These are phyloP conservation scores for Saturnispora saitoi DNA, from an alignment of 805 yeast species.

Conservation along the genomic window DNA sequence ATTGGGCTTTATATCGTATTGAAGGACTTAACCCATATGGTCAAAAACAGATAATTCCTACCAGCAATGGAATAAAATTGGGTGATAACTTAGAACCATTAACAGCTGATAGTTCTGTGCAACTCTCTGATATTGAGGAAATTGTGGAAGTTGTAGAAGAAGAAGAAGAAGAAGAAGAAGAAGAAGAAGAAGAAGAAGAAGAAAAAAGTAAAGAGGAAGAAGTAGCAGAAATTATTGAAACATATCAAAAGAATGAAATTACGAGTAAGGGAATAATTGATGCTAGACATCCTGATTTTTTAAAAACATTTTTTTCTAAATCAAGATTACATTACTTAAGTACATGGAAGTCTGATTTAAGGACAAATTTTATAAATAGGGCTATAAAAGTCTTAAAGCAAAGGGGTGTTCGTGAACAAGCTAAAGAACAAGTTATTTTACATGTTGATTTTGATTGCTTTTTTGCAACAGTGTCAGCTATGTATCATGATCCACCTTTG, in stretches of 20 bases:
- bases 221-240: constrained; percentile 7
- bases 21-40: constrained; percentile 35
- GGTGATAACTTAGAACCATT: not conserved
- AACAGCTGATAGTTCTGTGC: constrained; percentile 5
- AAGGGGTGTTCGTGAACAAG: constrained; percentile 1
- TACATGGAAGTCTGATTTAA: constrained; percentile 71
- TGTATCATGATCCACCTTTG: constrained; percentile 40
- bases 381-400: constrained; percentile 29
- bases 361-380: constrained; percentile 46
- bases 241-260: not conserved
- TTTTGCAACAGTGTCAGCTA: constrained; percentile 78
- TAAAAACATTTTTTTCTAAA: constrained; percentile 61
- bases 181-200: constrained; percentile 8
- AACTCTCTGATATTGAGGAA: not conserved
- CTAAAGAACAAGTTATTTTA: constrained; percentile 34
- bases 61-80: constrained; percentile 1
- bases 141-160: not conserved
- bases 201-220: constrained; percentile 7
- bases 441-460: constrained; percentile 94
- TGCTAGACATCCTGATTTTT: constrained; percentile 71
- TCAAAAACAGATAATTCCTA: constrained; percentile 36
- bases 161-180: constrained; percentile 2
- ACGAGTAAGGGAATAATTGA: constrained; percentile 27
- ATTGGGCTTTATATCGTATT: constrained; percentile 66
- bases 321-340: constrained; percentile 87